phyloP scores from a whole-genome alignment of 371 early-diverging fungal species.

The Mortierella sp. region DNA sequence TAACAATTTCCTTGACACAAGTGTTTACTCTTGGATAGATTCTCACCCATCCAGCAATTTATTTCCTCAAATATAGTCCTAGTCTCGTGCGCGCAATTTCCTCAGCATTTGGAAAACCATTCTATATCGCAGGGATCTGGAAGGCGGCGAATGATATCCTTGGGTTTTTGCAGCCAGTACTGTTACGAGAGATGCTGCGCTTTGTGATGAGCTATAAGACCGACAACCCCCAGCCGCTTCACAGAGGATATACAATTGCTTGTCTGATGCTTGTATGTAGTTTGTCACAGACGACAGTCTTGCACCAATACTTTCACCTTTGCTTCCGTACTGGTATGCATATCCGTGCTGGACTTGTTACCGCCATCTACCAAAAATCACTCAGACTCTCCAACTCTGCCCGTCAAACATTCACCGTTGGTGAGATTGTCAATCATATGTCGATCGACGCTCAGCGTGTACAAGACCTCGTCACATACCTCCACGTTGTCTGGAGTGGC shows the following conservation, averaged over 20 bases:
- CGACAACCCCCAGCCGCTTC: conserved; percentile 65
- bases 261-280: conserved; percentile 86
- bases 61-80: conserved; percentile 58
- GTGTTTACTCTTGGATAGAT: background rate
- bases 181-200: conserved; percentile 78
- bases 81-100: conserved; percentile 78
- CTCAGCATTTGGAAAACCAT: conserved; percentile 75
- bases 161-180: conserved; percentile 88
- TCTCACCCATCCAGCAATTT: background rate
- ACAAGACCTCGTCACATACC: conserved; percentile 77
- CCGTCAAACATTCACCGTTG: conserved; percentile 82
- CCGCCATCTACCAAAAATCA: conserved; percentile 92
- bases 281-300: conserved; percentile 83
- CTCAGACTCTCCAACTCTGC: conserved; percentile 84
- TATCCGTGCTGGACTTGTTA: conserved; percentile 85
- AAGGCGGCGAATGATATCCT: conserved; percentile 86
- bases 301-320: conserved; percentile 94
- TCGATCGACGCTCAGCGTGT: conserved; percentile 89
- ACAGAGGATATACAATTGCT: conserved; percentile 75
- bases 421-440: conserved; percentile 92
- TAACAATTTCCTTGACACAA: background rate
- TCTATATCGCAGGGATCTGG: conserved; percentile 79
- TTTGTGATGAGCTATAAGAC: conserved; percentile 76
- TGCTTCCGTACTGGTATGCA: conserved; percentile 85
- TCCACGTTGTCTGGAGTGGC: conserved; percentile 90